Evolutionary conservation across 2,329 filamentous ascomycete genomes (phyloP).

Genomic region (Colletotrichum coccodes): DNA sequence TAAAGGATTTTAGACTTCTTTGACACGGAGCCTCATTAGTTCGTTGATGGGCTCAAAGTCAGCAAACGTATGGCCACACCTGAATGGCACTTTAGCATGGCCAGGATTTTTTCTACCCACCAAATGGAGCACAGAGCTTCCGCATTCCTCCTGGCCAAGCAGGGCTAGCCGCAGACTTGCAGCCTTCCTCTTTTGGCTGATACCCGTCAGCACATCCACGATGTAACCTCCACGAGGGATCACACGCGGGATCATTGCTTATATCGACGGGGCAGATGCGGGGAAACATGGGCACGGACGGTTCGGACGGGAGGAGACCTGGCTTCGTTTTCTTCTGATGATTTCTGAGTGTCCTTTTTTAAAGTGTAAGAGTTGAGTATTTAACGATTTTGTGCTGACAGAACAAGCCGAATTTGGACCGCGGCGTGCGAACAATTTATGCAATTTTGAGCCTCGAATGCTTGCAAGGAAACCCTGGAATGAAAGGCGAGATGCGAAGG

Average conservation of each 20-base stretch:
- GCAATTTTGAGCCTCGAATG: neutral
- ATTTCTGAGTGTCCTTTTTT: too few species aligned
- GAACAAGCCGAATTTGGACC: too few species aligned
- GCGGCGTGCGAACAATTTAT: too few species aligned
- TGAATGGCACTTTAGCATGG: slow-evolving; percentile 36
- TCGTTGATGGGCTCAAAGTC: too few species aligned
- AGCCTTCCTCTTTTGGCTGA: slow-evolving; percentile 2
- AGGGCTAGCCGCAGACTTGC: neutral
- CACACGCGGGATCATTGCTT: neutral
- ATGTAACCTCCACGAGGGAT: neutral
- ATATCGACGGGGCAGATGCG: neutral
- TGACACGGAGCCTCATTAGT: too few species aligned
- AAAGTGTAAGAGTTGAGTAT: too few species aligned
- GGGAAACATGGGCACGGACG: neutral
- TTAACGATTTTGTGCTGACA: too few species aligned
- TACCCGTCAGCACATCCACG: neutral
- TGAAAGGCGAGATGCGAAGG: neutral
- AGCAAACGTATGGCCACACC: too few species aligned
- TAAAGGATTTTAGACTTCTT: too few species aligned
- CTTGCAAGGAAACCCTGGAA: neutral
- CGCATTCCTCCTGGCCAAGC: neutral
- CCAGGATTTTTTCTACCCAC: neutral
- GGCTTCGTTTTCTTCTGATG: neutral
- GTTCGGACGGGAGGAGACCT: neutral
- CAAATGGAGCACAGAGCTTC: neutral